Evolutionary conservation across 495 filamentous ascomycete species (phyloP).

Genomic region (Halenospora varia): DNA sequence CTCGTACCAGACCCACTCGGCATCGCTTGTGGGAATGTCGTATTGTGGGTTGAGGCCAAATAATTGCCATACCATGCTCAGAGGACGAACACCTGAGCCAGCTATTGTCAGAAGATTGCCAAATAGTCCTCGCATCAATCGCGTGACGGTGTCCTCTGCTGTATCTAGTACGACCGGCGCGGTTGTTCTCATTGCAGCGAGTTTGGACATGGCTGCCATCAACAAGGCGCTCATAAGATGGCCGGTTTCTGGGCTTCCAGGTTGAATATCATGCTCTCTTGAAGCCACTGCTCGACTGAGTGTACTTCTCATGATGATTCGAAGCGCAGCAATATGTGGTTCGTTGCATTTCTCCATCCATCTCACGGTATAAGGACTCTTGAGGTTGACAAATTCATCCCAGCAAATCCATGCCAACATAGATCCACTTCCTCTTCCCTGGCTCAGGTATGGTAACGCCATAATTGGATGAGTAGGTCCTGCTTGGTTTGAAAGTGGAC

Average conservation of each 20-base stretch:
- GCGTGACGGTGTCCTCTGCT: constrained; percentile 27
- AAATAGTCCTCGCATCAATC: constrained; percentile 28
- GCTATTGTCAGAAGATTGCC: constrained; percentile 28
- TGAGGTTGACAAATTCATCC: constrained; percentile 29
- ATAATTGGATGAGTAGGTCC: constrained; percentile 10
- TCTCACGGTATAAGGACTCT: constrained; percentile 24
- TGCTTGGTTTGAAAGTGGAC: constrained; percentile 5
- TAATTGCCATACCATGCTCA: constrained; percentile 30
- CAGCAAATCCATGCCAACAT: constrained; percentile 31
- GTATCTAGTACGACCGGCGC: constrained; percentile 9
- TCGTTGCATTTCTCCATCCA: constrained; percentile 31
- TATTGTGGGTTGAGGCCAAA: constrained; percentile 21
- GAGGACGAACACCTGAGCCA: constrained; percentile 26
- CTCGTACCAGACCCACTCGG: constrained; percentile 28
- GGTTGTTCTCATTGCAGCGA: constrained; percentile 25
- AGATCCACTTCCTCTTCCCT: constrained; percentile 20
- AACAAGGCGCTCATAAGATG: constrained; percentile 15
- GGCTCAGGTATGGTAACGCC: constrained; percentile 10
- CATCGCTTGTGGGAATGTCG: constrained; percentile 19
- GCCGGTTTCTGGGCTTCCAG: constrained; percentile 7
- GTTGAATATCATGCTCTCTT: constrained; percentile 9
- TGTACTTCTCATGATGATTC: constrained; percentile 24
- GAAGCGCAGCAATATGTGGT: constrained; percentile 24
- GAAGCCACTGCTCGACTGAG: constrained; percentile 10
- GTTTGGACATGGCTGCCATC: constrained; percentile 29